Evolutionary conservation across 441 rosid genomes (phyloP).

Genomic region (Euphorbia corollata): DNA sequence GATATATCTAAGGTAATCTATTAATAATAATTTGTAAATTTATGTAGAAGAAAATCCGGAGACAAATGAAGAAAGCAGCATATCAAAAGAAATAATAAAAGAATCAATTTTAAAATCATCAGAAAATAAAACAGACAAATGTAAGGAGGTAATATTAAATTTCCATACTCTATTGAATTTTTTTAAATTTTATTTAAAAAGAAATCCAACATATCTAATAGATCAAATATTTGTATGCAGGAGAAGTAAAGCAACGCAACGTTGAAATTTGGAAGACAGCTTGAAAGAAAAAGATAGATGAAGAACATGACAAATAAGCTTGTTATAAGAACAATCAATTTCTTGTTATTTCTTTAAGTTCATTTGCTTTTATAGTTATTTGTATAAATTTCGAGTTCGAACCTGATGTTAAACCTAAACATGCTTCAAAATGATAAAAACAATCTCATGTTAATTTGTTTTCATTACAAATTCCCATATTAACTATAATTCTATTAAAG

Average conservation of each 20-base stretch:
- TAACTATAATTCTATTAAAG: constrained; percentile 45
- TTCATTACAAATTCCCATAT: too few relatives aligned
- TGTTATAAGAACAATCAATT: background rate
- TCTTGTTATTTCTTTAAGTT: background rate
- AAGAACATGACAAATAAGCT: background rate
- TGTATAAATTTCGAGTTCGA: background rate
- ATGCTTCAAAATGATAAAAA: too few relatives aligned
- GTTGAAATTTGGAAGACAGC: background rate
- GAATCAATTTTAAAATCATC: constrained; percentile 16
- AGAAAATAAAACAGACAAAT: constrained; percentile 13
- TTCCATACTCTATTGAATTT: too few relatives aligned
- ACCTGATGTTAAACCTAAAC: background rate
- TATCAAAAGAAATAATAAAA: constrained; percentile 15
- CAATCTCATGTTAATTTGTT: too few relatives aligned
- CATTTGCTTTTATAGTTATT: background rate
- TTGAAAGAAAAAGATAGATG: background rate
- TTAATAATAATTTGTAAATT: too few relatives aligned
- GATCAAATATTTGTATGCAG: background rate
- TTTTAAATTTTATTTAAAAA: too few relatives aligned
- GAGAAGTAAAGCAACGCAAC: background rate
- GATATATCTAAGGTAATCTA: too few relatives aligned
- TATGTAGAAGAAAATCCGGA: constrained; percentile 20
- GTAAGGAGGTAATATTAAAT: constrained; percentile 14
- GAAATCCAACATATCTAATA: background rate
- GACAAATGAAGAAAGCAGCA: constrained; percentile 18